Conservation (phyloP, 1,284 basidiomycete genomes). For the Microbotryum intermedium region DNA sequence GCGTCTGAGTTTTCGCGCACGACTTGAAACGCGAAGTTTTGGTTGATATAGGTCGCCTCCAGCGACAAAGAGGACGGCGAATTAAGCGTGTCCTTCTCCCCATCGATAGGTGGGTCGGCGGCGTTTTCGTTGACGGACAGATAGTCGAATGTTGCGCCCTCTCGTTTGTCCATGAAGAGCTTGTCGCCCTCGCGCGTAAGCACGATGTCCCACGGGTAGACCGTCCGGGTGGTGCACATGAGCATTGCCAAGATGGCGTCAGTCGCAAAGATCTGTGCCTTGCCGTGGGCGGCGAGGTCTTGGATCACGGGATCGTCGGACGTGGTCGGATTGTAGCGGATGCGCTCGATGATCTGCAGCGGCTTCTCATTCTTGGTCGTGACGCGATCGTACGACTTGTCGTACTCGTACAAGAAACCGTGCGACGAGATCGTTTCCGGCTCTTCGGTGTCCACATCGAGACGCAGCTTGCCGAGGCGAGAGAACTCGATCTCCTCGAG, state of each 20-base stretch:
- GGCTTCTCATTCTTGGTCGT: slow-evolving; percentile 86
- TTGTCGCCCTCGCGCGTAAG: slow-evolving; percentile 87
- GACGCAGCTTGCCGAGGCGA: slow-evolving; percentile 78
- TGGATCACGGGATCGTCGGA: slow-evolving; percentile 95
- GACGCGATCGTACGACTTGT: slow-evolving; percentile 90
- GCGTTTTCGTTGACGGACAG: slow-evolving; percentile 99
- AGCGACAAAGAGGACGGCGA: slow-evolving; percentile 86
- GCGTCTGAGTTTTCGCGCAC: slow-evolving; percentile 61
- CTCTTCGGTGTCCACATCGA: slow-evolving; percentile 70
- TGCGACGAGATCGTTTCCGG: slow-evolving; percentile 80
- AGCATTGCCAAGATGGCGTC: slow-evolving; percentile 92
- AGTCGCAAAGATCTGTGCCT: slow-evolving; percentile 82
- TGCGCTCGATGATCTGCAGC: slow-evolving; percentile 84
- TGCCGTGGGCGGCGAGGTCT: slow-evolving; percentile 69
- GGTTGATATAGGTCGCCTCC: slow-evolving; percentile 98
- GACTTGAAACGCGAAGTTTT: slow-evolving; percentile 96
- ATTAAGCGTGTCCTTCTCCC: slow-evolving; percentile 78
- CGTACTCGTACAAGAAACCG: slow-evolving; percentile 86
- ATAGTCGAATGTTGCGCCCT: slow-evolving; percentile 93
- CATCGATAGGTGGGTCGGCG: slow-evolving; percentile 84
- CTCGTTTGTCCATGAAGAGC: slow-evolving; percentile 95
- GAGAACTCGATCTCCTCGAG: slow-evolving; percentile 97
- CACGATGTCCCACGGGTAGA: slow-evolving; percentile 99
- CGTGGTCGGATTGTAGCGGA: slow-evolving; percentile 95
- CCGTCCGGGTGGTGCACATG: slow-evolving; percentile 90